Base-by-base conservation (phyloP, 805 yeast genomes). In the Lachancea waltii region DNA sequence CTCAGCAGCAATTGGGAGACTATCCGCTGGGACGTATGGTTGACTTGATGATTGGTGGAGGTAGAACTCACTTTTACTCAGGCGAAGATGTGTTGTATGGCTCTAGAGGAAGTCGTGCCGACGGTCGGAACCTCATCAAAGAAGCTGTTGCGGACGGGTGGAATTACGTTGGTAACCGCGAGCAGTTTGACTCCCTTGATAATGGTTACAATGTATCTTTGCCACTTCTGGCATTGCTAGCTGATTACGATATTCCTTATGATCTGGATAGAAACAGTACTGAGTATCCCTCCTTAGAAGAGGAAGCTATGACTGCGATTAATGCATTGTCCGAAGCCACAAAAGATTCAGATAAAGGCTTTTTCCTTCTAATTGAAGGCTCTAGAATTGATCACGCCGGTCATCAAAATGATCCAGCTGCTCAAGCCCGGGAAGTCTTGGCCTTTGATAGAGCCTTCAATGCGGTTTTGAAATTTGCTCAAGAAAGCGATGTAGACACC, bases 351-450 rank as follows among this genome's bases (percentile, higher is more conserved):
- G 92, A 85, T 14, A 63, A 81, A 47, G 97, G 97, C 0, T 87
- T 89, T 60, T 87, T 89, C 65, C 60, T 89, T 42, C 58, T 89
- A 60, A 76, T 89, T 37, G 96, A 89, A 67, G 96, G 96, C 14
- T 84, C 95, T 5, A 73, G 96, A 60, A 87, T 89, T 52, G 97
- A 89, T 63, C 96, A 87, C 56, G 95, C 95, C 5, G 96, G 96
- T 30, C 97, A 89, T 63, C 79, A 74, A 51, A 87, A 89, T 55
- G 97, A 89, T 58, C 90, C 97, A 8, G 90, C 90, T 5, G 95
- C 95, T 7, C 95, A 87, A 64, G 95, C 85, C 5, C 72, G 87
- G 53, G 97, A 89, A 62, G 90, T 85, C 3, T 65, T 87, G 50
- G 95, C 94, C 2, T 89, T 78, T 59, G 95, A 85, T 58, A 77